Evolutionary conservation across 345 rosid genomes (phyloP).

Genomic region (Limnanthes douglasii): DNA sequence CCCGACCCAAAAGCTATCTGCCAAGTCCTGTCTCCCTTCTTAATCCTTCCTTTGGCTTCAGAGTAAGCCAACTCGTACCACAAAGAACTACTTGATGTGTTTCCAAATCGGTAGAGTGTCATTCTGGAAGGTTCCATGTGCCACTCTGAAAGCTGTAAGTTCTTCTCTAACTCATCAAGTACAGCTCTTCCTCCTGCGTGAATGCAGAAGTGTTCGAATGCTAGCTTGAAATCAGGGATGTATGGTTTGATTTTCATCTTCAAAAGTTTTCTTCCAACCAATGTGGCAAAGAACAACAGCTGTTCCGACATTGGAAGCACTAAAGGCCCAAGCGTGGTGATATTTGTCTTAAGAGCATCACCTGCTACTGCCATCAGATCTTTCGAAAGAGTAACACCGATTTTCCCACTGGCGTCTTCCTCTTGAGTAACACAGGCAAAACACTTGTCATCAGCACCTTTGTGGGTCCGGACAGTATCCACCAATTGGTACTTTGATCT

Average conservation of each 20-base stretch:
- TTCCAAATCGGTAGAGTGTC: constrained; percentile 44
- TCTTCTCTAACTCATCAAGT: constrained; percentile 51
- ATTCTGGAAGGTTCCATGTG: constrained; percentile 51
- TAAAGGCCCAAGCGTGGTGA: constrained; percentile 38
- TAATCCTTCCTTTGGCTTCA: constrained; percentile 47
- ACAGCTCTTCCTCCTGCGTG: constrained; percentile 50
- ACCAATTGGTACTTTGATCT: constrained; percentile 38
- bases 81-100: constrained; percentile 39
- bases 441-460: constrained; percentile 42
- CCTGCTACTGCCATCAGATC: constrained; percentile 48
- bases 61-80: constrained; percentile 51
- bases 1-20: constrained; percentile 56
- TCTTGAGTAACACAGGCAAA: constrained; percentile 40
- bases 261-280: constrained; percentile 28
- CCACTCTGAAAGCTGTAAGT: constrained; percentile 34
- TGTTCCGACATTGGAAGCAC: constrained; percentile 47
- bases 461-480: constrained; percentile 37
- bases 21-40: constrained; percentile 40
- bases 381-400: constrained; percentile 36
- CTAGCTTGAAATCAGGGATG: constrained; percentile 51
- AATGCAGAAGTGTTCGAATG: constrained; percentile 46
- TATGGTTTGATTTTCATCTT: constrained; percentile 46
- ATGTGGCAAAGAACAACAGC: constrained; percentile 33
- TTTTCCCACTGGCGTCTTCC: constrained; percentile 27
- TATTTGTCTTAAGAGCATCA: constrained; percentile 49